A percentile compares a stretch with the other conserved stretches of the same genome.
phyloP scores from a whole-genome alignment of 2,329 filamentous ascomycete species.

The Clarireedia monteithiana region DNA sequence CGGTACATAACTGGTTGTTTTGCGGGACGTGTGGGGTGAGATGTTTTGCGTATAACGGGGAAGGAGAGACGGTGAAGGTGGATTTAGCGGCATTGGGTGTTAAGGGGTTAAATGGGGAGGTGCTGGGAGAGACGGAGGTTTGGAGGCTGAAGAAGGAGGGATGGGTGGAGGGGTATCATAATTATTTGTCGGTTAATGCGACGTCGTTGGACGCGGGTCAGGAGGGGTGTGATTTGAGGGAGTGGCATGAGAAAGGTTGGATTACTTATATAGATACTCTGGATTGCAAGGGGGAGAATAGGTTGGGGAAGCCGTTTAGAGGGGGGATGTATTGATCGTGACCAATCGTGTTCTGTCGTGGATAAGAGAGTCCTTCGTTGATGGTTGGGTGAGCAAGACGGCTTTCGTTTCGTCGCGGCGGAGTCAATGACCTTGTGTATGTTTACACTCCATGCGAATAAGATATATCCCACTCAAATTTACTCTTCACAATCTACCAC shows the following conservation, averaged over 20 bases:
- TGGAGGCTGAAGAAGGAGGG: constrained; percentile 29
- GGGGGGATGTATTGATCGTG: constrained; percentile 24
- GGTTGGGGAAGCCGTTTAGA: constrained; percentile 16
- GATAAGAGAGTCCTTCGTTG: too few relatives aligned
- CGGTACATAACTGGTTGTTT: constrained; percentile 36
- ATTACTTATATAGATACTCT: constrained; percentile 24
- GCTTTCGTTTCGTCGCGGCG: too few relatives aligned
- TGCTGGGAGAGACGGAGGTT: constrained; percentile 11
- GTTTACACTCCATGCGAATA: too few relatives aligned
- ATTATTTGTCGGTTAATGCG: constrained; percentile 34
- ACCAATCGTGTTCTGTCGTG: too few relatives aligned
- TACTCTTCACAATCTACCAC: too few relatives aligned
- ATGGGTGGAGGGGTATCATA: constrained; percentile 19
- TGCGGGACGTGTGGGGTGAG: constrained; percentile 39
- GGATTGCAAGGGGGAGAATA: constrained; percentile 11
- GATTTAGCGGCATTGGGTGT: constrained; percentile 9
- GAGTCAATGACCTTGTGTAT: too few relatives aligned
- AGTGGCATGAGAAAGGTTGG: constrained; percentile 31
- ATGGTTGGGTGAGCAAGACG: too few relatives aligned
- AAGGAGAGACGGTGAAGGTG: constrained; percentile 25
- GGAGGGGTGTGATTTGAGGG: constrained; percentile 32
- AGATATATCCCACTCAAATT: too few relatives aligned
- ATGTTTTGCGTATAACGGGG: constrained; percentile 34
- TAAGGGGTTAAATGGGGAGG: constrained; percentile 8
- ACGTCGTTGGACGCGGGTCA: constrained; percentile 32